phyloP scores from a whole-genome alignment of 495 filamentous ascomycete genomes.

The Tricharina praecox region DNA sequence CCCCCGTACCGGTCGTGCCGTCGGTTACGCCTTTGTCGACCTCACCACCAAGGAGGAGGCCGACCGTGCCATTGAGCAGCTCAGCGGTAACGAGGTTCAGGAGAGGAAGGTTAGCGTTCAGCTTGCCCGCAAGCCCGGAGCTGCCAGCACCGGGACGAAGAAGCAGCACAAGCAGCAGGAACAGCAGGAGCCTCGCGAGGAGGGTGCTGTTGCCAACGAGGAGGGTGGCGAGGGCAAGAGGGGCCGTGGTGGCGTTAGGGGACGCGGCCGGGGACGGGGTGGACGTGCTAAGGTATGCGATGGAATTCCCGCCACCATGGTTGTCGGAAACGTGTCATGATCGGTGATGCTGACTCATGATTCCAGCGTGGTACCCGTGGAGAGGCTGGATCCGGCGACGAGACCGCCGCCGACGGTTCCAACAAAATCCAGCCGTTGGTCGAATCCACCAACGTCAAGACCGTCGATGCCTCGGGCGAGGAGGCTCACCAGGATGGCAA shows the following conservation, averaged over 20 bases:
- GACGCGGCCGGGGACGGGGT: conserved; percentile 52
- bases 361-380: conserved; percentile 26
- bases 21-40: conserved; percentile 98
- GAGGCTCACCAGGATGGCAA: conserved; percentile 18
- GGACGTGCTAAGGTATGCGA: conserved; percentile 58
- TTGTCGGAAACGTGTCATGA: no score
- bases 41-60: conserved; percentile 86
- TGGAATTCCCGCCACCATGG: no score
- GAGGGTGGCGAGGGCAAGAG: conserved; percentile 17
- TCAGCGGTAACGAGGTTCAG: conserved; percentile 91
- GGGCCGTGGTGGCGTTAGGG: conserved; percentile 39
- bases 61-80: conserved; percentile 77
- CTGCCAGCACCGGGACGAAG: conserved; percentile 45
- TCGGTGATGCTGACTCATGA: no score
- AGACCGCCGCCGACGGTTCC: conserved; percentile 29
- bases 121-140: conserved; percentile 91
- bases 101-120: conserved; percentile 98
- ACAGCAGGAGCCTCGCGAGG: no score
- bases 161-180: conserved; percentile 32
- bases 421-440: conserved; percentile 38
- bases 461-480: conserved; percentile 33
- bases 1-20: conserved; percentile 90
- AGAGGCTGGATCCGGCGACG: no score
- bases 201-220: conserved; percentile 43
- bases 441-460: conserved; percentile 45